Evolutionary conservation across 805 yeast genomes (phyloP).

Genomic region (Candida nanaspora): DNA sequence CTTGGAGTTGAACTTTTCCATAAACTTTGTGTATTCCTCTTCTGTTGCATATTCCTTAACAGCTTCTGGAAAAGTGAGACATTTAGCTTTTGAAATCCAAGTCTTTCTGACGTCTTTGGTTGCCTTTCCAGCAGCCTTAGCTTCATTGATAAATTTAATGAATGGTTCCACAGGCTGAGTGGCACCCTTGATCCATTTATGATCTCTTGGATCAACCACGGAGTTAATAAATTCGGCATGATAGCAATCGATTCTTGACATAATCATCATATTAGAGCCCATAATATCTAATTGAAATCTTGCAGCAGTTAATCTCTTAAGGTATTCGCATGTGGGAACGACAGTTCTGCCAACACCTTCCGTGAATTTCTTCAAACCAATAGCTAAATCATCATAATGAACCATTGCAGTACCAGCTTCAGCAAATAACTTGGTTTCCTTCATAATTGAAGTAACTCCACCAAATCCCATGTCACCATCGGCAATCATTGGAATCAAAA

Average conservation of each 20-base stretch:
- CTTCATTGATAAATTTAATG: slow-evolving; percentile 35
- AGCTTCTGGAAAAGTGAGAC: slow-evolving; percentile 46
- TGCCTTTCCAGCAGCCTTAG: slow-evolving; percentile 32
- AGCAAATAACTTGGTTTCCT: slow-evolving; percentile 57
- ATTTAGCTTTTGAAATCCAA: slow-evolving; percentile 37
- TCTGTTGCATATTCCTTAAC: slow-evolving; percentile 26
- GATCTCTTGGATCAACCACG: slow-evolving; percentile 49
- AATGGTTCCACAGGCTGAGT: slow-evolving; percentile 32
- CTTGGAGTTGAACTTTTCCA: slow-evolving; percentile 3
- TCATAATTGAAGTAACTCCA: slow-evolving; percentile 55
- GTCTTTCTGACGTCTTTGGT: slow-evolving; percentile 30
- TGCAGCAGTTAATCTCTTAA: slow-evolving; percentile 47
- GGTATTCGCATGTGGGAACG: slow-evolving; percentile 52
- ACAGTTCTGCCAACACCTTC: slow-evolving; percentile 55
- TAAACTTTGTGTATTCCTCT: slow-evolving; percentile 9
- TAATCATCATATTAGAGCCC: slow-evolving; percentile 50
- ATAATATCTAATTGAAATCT: slow-evolving; percentile 60
- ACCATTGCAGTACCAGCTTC: slow-evolving; percentile 63
- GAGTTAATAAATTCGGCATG: slow-evolving; percentile 45
- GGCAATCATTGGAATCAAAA: slow-evolving; percentile 55
- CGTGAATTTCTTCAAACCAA: slow-evolving; percentile 62
- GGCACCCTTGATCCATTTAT: slow-evolving; percentile 46
- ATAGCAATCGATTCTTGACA: slow-evolving; percentile 58
- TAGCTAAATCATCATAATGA: slow-evolving; percentile 57
- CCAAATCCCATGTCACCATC: slow-evolving; percentile 68